A percentile compares a stretch with the other conserved stretches of the same genome.
Evolutionary conservation across 2,329 filamentous ascomycete genomes (phyloP).

Genomic region (Cryphonectria carpinicola): DNA sequence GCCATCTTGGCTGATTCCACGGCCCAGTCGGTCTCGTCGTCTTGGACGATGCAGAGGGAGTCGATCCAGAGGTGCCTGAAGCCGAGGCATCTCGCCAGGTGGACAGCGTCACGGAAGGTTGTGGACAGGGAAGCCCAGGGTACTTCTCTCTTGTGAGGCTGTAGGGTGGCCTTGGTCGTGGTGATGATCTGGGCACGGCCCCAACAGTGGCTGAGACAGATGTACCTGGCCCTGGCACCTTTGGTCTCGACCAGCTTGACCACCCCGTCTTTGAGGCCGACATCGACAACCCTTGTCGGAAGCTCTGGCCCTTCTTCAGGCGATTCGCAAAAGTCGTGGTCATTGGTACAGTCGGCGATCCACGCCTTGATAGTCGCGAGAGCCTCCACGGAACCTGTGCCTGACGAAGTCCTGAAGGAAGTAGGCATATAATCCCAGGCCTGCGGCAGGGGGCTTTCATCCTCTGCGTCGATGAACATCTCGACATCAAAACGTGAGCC

Average conservation of each 20-base stretch:
- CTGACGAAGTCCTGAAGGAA: neutral
- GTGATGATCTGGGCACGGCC: conserved; percentile 7
- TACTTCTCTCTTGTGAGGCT: neutral
- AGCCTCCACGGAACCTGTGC: neutral
- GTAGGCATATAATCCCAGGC: conserved; percentile 2
- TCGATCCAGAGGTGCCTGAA: conserved; percentile 15
- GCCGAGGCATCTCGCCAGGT: conserved; percentile 2
- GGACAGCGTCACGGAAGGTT: conserved; percentile 12
- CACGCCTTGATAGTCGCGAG: neutral
- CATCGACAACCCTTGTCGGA: neutral
- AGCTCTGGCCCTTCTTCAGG: neutral
- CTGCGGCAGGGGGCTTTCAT: neutral
- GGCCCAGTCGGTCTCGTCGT: conserved; percentile 20
- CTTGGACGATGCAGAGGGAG: conserved; percentile 28
- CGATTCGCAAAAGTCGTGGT: neutral
- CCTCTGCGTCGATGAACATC: neutral
- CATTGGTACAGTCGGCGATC: neutral
- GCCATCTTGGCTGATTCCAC: conserved; percentile 24
- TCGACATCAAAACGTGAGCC: neutral
- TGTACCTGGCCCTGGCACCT: neutral
- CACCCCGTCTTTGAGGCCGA: neutral
- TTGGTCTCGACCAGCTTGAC: neutral
- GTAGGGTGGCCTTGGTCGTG: neutral
- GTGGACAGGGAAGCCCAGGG: neutral
- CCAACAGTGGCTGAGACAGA: conserved; percentile 20